Evolutionary conservation across 805 yeast species (phyloP).

Genomic region (Saccharomycopsis amapae): DNA sequence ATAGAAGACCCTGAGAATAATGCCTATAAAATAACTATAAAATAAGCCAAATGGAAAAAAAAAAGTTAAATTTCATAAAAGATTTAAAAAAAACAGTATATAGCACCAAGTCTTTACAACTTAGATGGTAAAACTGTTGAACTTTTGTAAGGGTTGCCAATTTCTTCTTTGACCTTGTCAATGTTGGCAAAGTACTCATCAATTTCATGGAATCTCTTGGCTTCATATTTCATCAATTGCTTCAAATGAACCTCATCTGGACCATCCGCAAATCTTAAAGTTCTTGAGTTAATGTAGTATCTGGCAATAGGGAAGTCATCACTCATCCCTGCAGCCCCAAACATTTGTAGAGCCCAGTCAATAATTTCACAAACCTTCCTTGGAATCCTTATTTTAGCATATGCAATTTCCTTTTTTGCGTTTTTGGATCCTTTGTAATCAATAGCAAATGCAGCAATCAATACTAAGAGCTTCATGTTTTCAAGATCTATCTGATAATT

Average conservation of each 20-base stretch:
- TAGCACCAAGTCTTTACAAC: slow-evolving; percentile 1
- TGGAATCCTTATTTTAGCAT: slow-evolving; percentile 60
- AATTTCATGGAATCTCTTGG: slow-evolving; percentile 32
- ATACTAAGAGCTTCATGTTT: slow-evolving; percentile 45
- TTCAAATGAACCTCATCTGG: slow-evolving; percentile 61
- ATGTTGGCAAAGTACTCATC: slow-evolving; percentile 29
- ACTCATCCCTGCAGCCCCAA: slow-evolving; percentile 59
- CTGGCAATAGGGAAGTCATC: slow-evolving; percentile 54
- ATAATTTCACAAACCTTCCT: slow-evolving; percentile 42
- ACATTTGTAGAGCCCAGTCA: slow-evolving; percentile 59
- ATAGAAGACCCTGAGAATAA: no score
- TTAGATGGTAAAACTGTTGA: slow-evolving; percentile 1
- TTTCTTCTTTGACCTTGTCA: slow-evolving; percentile 8
- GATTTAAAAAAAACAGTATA: not conserved
- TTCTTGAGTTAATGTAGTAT: slow-evolving; percentile 44
- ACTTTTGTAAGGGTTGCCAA: slow-evolving; percentile 8
- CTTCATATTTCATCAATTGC: slow-evolving; percentile 46
- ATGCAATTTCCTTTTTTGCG: slow-evolving; percentile 51
- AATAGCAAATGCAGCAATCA: slow-evolving; percentile 54
- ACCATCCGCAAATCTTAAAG: slow-evolving; percentile 59
- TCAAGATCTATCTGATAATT: slow-evolving; percentile 48
- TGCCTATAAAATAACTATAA: no score
- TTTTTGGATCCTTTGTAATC: slow-evolving; percentile 46
- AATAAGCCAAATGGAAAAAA: no score
- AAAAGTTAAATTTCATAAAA: no score